Conservation (phyloP, 495 filamentous ascomycete species). For the Amniculicola lignicola region DNA sequence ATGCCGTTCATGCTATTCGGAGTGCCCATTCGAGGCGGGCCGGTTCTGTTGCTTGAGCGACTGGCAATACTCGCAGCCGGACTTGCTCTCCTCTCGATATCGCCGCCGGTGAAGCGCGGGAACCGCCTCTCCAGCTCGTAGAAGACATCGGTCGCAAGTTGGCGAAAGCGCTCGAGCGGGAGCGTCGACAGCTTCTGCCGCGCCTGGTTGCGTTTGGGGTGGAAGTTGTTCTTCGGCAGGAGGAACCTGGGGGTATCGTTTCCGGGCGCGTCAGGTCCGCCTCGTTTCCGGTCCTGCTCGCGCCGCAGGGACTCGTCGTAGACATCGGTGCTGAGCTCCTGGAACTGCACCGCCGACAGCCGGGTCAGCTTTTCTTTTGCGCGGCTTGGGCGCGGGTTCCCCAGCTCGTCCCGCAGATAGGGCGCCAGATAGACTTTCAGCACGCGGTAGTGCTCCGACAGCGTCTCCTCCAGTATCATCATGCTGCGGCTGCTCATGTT, state of each 20-base stretch:
- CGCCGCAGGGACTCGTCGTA: slow-evolving; percentile 91
- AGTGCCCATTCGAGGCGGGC: slow-evolving; percentile 28
- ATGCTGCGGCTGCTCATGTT: slow-evolving; percentile 42
- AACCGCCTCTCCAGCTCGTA: slow-evolving; percentile 89
- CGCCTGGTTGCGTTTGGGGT: slow-evolving; percentile 95
- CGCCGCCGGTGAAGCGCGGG: slow-evolving; percentile 68
- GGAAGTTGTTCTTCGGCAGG: slow-evolving; percentile 79
- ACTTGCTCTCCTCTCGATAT: slow-evolving; percentile 66
- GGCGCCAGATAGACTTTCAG: slow-evolving; percentile 73
- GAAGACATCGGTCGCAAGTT: slow-evolving; percentile 92
- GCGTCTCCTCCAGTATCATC: slow-evolving; percentile 60
- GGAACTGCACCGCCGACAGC: slow-evolving; percentile 86
- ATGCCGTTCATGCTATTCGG: slow-evolving; percentile 34
- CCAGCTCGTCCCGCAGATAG: slow-evolving; percentile 69
- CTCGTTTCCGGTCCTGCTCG: slow-evolving; percentile 54
- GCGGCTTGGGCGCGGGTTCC: slow-evolving; percentile 72
- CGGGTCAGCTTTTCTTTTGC: slow-evolving; percentile 90
- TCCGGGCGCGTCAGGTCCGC: slow-evolving; percentile 49
- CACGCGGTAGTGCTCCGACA: slow-evolving; percentile 78
- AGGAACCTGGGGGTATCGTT: slow-evolving; percentile 63
- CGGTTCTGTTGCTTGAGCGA: slow-evolving; percentile 45
- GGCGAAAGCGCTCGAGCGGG: slow-evolving; percentile 76
- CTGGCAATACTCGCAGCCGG: slow-evolving; percentile 58
- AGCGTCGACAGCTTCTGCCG: slow-evolving; percentile 89
- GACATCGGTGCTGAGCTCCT: slow-evolving; percentile 95